Percentiles rank a stretch among this genome's conserved stretches.
Conservation (phyloP, 23 red algal species). For the Porphyridium purpureum region DNA sequence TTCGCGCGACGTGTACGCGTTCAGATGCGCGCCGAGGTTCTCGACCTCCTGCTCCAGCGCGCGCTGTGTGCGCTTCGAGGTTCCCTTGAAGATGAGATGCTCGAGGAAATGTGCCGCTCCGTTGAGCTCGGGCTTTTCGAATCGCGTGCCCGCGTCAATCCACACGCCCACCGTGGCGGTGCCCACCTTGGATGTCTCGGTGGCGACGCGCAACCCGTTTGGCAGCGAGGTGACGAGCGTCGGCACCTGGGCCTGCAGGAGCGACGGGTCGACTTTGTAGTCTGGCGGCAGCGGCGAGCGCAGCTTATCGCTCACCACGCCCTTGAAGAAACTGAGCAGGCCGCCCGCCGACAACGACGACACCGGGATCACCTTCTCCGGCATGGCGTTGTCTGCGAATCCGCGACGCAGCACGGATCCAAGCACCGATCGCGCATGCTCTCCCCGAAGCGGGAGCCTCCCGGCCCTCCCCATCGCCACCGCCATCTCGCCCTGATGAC, state of each 20-base stretch:
- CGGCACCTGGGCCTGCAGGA: slow-evolving; percentile 16
- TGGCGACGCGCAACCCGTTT: slow-evolving; percentile 91
- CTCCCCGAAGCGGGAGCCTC: too few species aligned
- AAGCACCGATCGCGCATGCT: too few species aligned
- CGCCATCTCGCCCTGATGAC: too few species aligned
- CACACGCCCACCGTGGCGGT: slow-evolving; percentile 89
- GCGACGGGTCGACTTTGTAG: background rate
- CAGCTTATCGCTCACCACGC: too few species aligned
- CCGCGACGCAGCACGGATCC: background rate
- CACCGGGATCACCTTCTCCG: too few species aligned
- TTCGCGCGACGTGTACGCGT: slow-evolving; percentile 96
- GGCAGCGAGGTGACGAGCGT: slow-evolving; percentile 65
- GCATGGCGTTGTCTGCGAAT: background rate
- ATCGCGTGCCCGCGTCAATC: slow-evolving; percentile 89
- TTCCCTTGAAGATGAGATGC: slow-evolving; percentile 99
- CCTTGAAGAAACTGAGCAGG: too few species aligned
- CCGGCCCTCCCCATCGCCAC: too few species aligned
- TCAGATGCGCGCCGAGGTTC: slow-evolving; percentile 91
- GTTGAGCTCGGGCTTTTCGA: slow-evolving; percentile 62
- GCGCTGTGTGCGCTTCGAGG: slow-evolving; percentile 57
- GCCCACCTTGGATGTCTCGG: slow-evolving; percentile 37
- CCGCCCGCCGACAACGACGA: too few species aligned
- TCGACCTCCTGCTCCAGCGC: slow-evolving; percentile 77
- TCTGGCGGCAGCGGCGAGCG: background rate
- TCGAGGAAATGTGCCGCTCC: slow-evolving; percentile 98